Base-by-base conservation (phyloP, 495 filamentous ascomycete species). In the Neurospora sublineolata region DNA sequence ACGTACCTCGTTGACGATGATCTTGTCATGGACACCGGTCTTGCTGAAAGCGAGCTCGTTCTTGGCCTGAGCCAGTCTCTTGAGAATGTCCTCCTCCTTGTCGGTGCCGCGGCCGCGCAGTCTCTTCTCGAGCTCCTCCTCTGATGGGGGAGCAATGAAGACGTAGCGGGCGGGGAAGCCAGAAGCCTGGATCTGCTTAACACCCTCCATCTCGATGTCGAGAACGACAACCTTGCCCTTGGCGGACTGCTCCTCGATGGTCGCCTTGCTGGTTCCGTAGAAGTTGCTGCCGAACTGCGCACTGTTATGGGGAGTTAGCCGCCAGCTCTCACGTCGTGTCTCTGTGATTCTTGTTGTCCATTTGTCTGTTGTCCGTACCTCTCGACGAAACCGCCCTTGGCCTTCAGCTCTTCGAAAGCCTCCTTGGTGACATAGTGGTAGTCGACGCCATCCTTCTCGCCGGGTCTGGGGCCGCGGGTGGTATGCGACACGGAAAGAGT, bases 141-240 rank as follows among this genome's bases (percentile, higher is more conserved):
- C 78, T 27, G 86, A 90, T 1, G 92, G 94, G 3, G 95, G 94
- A 40, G 90, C 87, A 71, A 97, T 84, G 79, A 97, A 97, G 70
- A 97, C 79, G 79, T 92, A 97, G 38, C 94, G 89, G 14, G 94
- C 92, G 72, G 89, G 84, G 75, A 96, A 85, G 78, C 88, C 84
- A 68, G 90, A 89, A 16, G 86, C 86, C 78, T 92, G 92, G 72
- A 99, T 92, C 83, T 97, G 95, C 82, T 97, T 97, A 67, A 97
- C 94, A 37, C 94, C 95, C 90, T 97, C 94, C 90, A 97, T 94
- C 85, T 97, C 95, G 79, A 97, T 99, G 80, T 99, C 91, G 72
- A 93, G 81, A 37, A 93, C 86, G 70, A 90, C 90, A 4, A 87
- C 85, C 76, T 84, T 83, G 30, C 91, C 91, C 80, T 89, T 86